A percentile compares a stretch with the other conserved stretches of the same genome.
Evolutionary conservation across 306 rosid species (phyloP).

Genomic region (Quercus bicolor): DNA sequence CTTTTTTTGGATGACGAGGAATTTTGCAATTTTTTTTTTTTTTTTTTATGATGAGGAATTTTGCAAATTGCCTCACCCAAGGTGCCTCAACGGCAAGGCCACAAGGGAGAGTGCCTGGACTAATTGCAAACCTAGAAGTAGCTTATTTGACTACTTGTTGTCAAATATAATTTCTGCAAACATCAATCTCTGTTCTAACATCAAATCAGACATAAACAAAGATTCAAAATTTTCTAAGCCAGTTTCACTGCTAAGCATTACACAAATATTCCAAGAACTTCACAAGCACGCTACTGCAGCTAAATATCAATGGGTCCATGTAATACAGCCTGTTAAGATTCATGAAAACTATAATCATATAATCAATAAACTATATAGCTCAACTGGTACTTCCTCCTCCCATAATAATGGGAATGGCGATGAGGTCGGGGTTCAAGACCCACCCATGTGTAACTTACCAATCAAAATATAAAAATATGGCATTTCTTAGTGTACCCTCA

Average conservation of each 20-base stretch:
- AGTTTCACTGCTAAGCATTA: neutral
- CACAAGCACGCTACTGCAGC: neutral
- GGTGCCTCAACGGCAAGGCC: no score
- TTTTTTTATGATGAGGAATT: no score
- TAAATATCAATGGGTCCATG: neutral
- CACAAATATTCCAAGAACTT: neutral
- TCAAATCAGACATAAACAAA: neutral
- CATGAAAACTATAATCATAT: neutral
- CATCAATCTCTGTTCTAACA: neutral
- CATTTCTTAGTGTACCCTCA: neutral
- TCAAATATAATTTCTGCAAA: neutral
- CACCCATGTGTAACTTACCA: neutral
- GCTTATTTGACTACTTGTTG: neutral
- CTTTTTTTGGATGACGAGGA: no score
- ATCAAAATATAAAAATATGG: neutral
- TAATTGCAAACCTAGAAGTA: no score
- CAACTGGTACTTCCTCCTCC: no score
- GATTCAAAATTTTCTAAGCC: neutral
- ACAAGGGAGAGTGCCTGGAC: no score
- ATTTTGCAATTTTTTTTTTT: no score
- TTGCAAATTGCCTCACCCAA: no score
- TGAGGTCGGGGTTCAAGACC: no score
- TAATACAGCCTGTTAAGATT: neutral
- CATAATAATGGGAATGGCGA: no score
- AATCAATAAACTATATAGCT: neutral